Percentiles rank a stretch among this genome's conserved stretches.
phyloP scores from a whole-genome alignment of 306 rosid genomes.

The Quercus dentata region DNA sequence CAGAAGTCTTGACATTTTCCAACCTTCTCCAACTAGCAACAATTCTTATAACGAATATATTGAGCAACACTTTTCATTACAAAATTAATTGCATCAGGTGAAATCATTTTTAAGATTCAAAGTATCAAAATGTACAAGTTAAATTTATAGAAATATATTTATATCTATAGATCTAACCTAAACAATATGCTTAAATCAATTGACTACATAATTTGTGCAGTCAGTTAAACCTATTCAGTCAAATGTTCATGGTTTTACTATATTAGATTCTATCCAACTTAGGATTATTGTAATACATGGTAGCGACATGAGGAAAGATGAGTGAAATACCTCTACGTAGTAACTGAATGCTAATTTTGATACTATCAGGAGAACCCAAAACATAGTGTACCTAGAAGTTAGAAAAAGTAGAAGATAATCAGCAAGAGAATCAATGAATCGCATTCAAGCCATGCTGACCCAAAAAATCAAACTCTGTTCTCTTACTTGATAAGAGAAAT shows the following conservation, averaged over 20 bases:
- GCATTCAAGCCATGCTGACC: slow-evolving; percentile 10
- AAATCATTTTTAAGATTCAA: neutral
- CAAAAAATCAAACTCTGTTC: slow-evolving; percentile 18
- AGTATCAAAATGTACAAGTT: neutral
- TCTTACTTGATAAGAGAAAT: slow-evolving; percentile 74
- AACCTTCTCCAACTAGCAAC: neutral
- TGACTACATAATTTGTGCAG: neutral
- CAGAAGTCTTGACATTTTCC: neutral
- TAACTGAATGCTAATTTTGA: no score
- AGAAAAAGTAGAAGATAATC: slow-evolving; percentile 27
- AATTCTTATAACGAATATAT: neutral
- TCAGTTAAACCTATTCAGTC: neutral
- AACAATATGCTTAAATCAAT: neutral
- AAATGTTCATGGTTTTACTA: no score
- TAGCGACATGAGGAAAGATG: no score
- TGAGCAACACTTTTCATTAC: neutral
- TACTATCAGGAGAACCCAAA: no score
- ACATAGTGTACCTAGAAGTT: slow-evolving; percentile 12
- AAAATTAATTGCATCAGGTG: neutral
- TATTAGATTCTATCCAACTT: no score
- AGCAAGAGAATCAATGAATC: slow-evolving; percentile 23
- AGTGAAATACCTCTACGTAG: no score
- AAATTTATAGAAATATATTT: neutral
- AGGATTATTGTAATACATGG: no score
- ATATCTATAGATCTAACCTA: neutral